Percentiles rank a stretch among this genome's conserved stretches.
Evolutionary conservation across 2,329 filamentous ascomycete species (phyloP).

Genomic region (Setomelanomma holmii): DNA sequence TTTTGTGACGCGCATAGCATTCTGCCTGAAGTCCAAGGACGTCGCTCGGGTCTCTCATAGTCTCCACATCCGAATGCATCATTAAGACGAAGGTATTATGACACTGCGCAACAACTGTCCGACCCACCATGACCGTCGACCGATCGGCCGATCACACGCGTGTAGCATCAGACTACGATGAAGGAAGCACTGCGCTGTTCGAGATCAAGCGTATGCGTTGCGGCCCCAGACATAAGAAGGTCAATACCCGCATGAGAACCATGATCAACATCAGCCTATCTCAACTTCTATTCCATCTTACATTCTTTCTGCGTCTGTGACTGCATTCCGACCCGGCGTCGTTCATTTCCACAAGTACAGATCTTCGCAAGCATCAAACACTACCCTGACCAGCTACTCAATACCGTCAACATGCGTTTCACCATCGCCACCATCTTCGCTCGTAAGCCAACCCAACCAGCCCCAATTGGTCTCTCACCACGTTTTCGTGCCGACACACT

Average conservation of each 20-base stretch:
- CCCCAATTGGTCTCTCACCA: no score
- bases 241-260: not conserved
- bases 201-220: not conserved
- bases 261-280: constrained; percentile 8
- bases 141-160: constrained; percentile 21
- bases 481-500: not conserved
- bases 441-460: constrained; percentile 13
- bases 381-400: constrained; percentile 6
- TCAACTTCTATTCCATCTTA: constrained; percentile 8
- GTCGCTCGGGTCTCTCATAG: not conserved
- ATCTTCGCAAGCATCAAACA: constrained; percentile 1
- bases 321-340: constrained; percentile 40
- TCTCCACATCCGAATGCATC: not conserved
- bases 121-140: not conserved
- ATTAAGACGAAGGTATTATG: not conserved
- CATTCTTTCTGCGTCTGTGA: constrained; percentile 37
- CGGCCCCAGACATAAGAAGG: constrained; percentile 11
- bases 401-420: constrained; percentile 24
- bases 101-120: not conserved
- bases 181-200: constrained; percentile 6
- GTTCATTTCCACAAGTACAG: constrained; percentile 28
- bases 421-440: constrained; percentile 22
- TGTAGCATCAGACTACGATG: constrained; percentile 10
- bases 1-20: not conserved
- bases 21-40: constrained; percentile 3